Conservation (phyloP, 768 basidiomycete genomes). For the Trametes elegans region DNA sequence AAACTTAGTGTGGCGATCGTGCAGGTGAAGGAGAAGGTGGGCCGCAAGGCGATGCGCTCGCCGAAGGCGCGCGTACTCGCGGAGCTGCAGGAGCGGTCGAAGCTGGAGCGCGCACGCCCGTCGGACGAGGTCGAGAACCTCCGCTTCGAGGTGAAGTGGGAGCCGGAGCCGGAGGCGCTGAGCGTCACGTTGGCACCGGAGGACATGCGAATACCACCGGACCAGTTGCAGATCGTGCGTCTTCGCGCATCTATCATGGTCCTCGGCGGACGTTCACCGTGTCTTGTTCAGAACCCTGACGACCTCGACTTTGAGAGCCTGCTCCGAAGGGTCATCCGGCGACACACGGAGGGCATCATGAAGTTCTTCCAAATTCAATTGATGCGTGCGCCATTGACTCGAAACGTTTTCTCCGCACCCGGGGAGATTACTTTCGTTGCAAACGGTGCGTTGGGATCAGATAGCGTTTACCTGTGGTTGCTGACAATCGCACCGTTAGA, state of each 20-base stretch:
- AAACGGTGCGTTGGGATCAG: conserved; percentile 45
- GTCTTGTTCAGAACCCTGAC: conserved; percentile 50
- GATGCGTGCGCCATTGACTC: conserved; percentile 45
- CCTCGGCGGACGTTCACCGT: neutral
- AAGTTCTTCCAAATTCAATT: conserved; percentile 54
- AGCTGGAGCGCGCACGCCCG: conserved; percentile 50
- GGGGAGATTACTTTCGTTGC: conserved; percentile 55
- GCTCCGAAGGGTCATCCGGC: conserved; percentile 58
- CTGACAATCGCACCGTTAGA: conserved; percentile 34
- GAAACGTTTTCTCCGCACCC: conserved; percentile 58
- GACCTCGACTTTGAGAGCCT: conserved; percentile 75
- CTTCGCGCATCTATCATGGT: neutral
- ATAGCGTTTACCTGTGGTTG: neutral
- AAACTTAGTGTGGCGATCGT: conserved; percentile 70
- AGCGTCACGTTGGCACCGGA: conserved; percentile 55
- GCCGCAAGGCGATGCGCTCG: conserved; percentile 49
- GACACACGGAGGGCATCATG: conserved; percentile 65
- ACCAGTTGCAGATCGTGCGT: conserved; percentile 58
- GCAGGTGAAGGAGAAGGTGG: conserved; percentile 43
- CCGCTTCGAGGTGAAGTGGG: conserved; percentile 73
- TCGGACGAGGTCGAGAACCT: conserved; percentile 78
- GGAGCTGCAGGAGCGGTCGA: conserved; percentile 61
- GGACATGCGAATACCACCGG: conserved; percentile 41
- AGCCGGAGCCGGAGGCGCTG: conserved; percentile 64
- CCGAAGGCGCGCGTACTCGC: conserved; percentile 55